Percentiles rank a stretch among this genome's conserved stretches.
Evolutionary conservation across 1,284 basidiomycete species (phyloP).

Genomic region (Ceratobasidium papillatum): DNA sequence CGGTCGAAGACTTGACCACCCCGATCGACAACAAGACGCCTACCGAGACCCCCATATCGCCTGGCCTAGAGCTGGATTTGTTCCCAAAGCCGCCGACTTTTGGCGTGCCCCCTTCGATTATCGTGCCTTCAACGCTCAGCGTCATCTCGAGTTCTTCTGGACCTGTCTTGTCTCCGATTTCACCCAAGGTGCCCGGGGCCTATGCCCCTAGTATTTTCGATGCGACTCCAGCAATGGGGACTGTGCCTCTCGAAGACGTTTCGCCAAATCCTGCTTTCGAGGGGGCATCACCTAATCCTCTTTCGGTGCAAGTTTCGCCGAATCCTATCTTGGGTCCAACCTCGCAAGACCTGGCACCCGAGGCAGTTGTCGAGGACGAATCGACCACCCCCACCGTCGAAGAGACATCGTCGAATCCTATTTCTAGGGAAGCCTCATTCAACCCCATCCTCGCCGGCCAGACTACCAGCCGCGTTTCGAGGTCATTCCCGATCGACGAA

Average conservation of each 20-base stretch:
- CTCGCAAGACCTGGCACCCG: not conserved
- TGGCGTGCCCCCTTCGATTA: not conserved
- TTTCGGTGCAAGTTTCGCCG: not conserved
- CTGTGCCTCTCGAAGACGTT: not conserved
- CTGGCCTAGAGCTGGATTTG: not conserved
- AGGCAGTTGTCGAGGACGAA: not conserved
- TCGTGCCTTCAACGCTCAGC: not conserved
- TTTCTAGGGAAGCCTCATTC: not conserved
- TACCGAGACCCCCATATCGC: not conserved
- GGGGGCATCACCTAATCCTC: not conserved
- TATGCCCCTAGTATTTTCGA: not conserved
- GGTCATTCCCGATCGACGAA: not conserved
- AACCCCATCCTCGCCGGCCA: not conserved
- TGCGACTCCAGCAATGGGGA: not conserved
- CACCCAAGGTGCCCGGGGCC: not conserved
- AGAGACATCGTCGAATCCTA: not conserved
- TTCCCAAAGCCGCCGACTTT: not conserved
- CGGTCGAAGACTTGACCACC: not conserved
- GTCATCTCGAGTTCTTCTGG: not conserved
- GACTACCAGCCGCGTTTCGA: not conserved
- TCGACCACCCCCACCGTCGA: not conserved
- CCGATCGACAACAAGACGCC: not conserved
- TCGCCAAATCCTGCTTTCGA: not conserved
- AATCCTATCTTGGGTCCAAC: not conserved
- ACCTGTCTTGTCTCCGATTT: not conserved